A percentile compares a stretch with the other conserved stretches of the same genome.
Conservation (phyloP, 1,284 basidiomycete genomes). For the Fomitiporia mediterranea region DNA sequence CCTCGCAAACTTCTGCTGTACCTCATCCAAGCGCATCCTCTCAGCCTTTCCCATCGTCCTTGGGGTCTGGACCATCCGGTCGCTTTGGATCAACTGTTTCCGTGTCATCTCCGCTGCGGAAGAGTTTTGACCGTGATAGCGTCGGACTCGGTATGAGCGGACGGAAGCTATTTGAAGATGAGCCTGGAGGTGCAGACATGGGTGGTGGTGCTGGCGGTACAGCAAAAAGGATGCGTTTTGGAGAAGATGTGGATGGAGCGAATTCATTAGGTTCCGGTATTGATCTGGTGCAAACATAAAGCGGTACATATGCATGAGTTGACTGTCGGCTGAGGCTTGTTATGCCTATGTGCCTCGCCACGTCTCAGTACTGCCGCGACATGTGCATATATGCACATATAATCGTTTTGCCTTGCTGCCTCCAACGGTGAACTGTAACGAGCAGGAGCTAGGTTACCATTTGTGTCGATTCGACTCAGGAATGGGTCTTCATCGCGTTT, state of each 20-base stretch:
- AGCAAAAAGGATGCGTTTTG: slow-evolving; percentile 6
- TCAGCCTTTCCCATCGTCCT: background rate
- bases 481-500: background rate
- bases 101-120: slow-evolving; percentile 29
- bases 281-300: slow-evolving; percentile 42
- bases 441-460: background rate
- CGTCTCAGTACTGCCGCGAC: background rate
- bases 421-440: too few species aligned
- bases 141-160: slow-evolving; percentile 30
- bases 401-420: background rate
- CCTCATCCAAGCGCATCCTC: background rate
- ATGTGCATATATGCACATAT: background rate
- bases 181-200: slow-evolving; percentile 34
- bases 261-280: slow-evolving; percentile 41
- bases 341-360: background rate
- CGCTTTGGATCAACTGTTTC: slow-evolving; percentile 48
- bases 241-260: slow-evolving; percentile 17
- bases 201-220: background rate
- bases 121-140: slow-evolving; percentile 15
- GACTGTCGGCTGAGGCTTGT: background rate
- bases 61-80: slow-evolving; percentile 6
- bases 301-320: background rate
- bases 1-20: background rate
- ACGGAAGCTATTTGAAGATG: slow-evolving; percentile 66
- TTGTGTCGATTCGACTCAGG: background rate